Base-by-base conservation (phyloP, 331 rosid species). In the Dryas integrifolia region DNA sequence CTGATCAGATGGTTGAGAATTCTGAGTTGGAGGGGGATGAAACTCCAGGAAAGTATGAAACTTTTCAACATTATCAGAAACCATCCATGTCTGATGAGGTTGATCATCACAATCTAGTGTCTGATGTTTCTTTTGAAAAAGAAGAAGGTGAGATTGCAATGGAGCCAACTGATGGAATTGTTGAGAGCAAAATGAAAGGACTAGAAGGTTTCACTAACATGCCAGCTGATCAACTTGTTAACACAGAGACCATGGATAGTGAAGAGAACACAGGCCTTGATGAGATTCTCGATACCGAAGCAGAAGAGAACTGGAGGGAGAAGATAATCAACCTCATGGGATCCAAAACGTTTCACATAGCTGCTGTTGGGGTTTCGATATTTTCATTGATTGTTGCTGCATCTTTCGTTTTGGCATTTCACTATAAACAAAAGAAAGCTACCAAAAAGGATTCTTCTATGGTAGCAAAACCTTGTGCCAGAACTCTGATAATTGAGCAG, bases 351-450 rank as follows among this genome's bases (percentile, higher is more conserved):
- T 44, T 65, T 12, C 16, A 61, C 44, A 61, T 50, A 72, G 65
- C 66, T 55, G 40, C 71, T 11, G 24, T 62, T 64, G 81, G 85
- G 73, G 55, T 77, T 35, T 47, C 65, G 67, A 14, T 72, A 41
- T 14, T 72, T 61, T 74, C 69, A 24, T 38, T 76, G 43, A 11
- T 56, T 15, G 35, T 61, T 24, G 61, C 78, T 24, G 61, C 78
- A 7, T 68, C 61, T 61, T 64, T 80, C 52, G 38, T 50, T 55
- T 68, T 69, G 64, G 45, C 16, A 18, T 56, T 48, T 16, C 55
- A 14, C 39, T 63, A 41, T 3, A 80, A 65, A 72, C 53, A 49
- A 35, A 73, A 60, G 61, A 77, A 65, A 13, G 24, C 24, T 39
- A 16, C 11, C 1, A 45, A 30, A 52, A 82, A 65, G 63, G 77